Conservation (phyloP, 2,329 filamentous ascomycete genomes). For the Thelonectria discophora region DNA sequence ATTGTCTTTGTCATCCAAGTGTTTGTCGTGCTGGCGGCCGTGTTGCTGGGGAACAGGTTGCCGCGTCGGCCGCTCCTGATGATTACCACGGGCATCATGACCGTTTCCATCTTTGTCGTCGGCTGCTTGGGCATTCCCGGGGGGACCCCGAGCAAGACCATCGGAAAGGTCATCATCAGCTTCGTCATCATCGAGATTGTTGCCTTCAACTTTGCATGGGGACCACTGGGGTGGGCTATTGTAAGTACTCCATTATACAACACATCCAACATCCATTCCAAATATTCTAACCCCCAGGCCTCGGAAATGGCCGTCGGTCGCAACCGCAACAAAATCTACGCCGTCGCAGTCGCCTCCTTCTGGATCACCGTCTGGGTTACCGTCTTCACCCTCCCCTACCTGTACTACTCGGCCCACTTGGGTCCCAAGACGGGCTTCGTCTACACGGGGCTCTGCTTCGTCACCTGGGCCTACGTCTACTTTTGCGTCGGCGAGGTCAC, state of each 20-base stretch:
- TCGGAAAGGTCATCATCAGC: slow-evolving; percentile 51
- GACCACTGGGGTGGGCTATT: slow-evolving; percentile 51
- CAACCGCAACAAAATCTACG: slow-evolving; percentile 50
- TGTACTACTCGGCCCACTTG: slow-evolving; percentile 51
- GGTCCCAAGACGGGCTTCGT: slow-evolving; percentile 52
- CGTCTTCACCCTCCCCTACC: slow-evolving; percentile 51
- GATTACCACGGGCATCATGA: slow-evolving; percentile 51
- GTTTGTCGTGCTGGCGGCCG: slow-evolving; percentile 50
- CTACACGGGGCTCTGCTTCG: slow-evolving; percentile 46
- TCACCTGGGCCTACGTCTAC: slow-evolving; percentile 49
- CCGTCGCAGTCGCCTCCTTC: slow-evolving; percentile 52
- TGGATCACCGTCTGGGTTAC: slow-evolving; percentile 54
- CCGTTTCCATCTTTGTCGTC: slow-evolving; percentile 52
- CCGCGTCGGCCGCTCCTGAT: slow-evolving; percentile 51
- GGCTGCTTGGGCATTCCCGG: slow-evolving; percentile 52
- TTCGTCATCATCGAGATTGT: slow-evolving; percentile 55
- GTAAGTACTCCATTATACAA: slow-evolving; percentile 21
- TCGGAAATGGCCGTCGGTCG: slow-evolving; percentile 58
- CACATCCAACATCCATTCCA: too few relatives aligned
- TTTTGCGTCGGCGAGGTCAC: slow-evolving; percentile 48
- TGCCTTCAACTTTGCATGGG: slow-evolving; percentile 56
- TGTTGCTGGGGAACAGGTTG: slow-evolving; percentile 53
- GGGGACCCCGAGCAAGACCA: slow-evolving; percentile 36
- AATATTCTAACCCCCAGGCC: slow-evolving; percentile 35
- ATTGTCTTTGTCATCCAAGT: slow-evolving; percentile 56